Conservation (phyloP, 192 early-diverging fungal genomes). For the Cetraspora pellucida region DNA sequence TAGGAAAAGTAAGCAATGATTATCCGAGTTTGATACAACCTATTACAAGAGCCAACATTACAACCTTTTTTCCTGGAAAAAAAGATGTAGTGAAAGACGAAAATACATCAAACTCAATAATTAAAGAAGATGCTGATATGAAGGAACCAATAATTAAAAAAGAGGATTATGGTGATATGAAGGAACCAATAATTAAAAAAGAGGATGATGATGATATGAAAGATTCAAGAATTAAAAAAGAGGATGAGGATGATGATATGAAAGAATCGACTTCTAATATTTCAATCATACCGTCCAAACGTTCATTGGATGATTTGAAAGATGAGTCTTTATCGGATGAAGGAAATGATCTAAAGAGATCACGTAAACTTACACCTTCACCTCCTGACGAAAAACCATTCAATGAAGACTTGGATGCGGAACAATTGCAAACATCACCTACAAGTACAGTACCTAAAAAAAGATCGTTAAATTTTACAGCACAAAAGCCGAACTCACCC, state of each 20-base stretch:
- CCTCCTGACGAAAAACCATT: neutral
- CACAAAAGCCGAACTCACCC: neutral
- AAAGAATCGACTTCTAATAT: no score
- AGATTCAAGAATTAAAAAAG: no score
- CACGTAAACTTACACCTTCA: neutral
- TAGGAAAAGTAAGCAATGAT: conserved; percentile 48
- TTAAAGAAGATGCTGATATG: no score
- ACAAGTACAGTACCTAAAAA: neutral
- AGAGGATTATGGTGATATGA: no score
- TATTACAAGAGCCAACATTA: conserved; percentile 29
- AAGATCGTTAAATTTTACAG: neutral
- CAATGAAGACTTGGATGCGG: no score
- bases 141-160: neutral
- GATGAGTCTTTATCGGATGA: neutral
- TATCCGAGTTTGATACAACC: conserved; percentile 52
- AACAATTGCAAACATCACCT: no score
- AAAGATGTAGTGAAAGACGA: neutral
- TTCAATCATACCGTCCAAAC: no score
- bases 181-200: no score
- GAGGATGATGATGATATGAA: no score
- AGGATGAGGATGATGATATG: no score
- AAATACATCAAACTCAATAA: neutral
- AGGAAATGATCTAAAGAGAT: neutral
- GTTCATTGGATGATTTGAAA: neutral
- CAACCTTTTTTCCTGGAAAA: neutral